A percentile compares a stretch with the other conserved stretches of the same genome.
Conservation (phyloP, 2,329 filamentous ascomycete genomes). For the Orbilia blumenaviensis region DNA sequence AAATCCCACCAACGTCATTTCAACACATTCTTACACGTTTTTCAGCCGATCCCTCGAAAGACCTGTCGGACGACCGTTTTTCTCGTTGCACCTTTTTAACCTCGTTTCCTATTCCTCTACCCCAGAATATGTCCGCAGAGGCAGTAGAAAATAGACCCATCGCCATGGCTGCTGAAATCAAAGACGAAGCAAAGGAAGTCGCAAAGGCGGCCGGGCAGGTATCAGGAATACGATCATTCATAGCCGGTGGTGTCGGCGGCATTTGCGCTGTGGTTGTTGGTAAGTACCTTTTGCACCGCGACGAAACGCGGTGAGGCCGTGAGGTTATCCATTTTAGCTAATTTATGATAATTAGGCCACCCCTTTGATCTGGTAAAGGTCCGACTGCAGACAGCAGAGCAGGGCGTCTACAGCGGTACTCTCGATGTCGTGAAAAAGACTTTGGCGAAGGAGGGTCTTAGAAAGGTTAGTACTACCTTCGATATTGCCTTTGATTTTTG, state of each 20-base stretch:
- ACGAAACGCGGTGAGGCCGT: too few relatives aligned
- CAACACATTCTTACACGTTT: conserved; percentile 24
- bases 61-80: conserved; percentile 1
- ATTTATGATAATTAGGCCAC: conserved; percentile 67
- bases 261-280: conserved; percentile 89
- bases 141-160: conserved; percentile 14
- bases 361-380: conserved; percentile 99
- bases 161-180: conserved; percentile 38
- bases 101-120: neutral
- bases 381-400: conserved; percentile 92
- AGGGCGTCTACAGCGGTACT: conserved; percentile 87
- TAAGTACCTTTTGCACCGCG: conserved; percentile 16
- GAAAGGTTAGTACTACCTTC: conserved; percentile 63
- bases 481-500: neutral
- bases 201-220: conserved; percentile 59
- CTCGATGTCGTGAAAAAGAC: conserved; percentile 92
- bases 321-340: conserved; percentile 51
- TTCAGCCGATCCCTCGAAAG: conserved; percentile 31
- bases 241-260: conserved; percentile 90
- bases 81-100: neutral
- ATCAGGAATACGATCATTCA: conserved; percentile 79
- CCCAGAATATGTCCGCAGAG: conserved; percentile 17
- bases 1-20: conserved; percentile 35
- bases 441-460: conserved; percentile 83
- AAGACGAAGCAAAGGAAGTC: conserved; percentile 49